Percentiles rank a stretch among this genome's conserved stretches.
These are phyloP conservation scores for Chytridium lagenaria DNA, from an alignment of 371 early-diverging fungal species.

Conservation along the genomic window DNA sequence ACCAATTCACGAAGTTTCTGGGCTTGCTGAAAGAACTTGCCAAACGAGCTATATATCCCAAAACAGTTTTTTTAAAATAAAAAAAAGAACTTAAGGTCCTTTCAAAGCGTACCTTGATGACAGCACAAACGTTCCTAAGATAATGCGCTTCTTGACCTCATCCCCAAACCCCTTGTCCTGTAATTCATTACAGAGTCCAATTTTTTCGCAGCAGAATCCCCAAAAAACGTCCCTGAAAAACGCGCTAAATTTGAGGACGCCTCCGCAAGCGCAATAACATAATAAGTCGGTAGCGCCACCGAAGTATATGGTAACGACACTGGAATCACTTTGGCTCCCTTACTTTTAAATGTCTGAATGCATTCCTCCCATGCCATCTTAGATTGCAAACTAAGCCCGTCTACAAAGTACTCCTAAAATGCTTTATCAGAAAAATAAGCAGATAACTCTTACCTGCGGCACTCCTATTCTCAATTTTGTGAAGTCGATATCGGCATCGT, in stretches of 20 bases:
- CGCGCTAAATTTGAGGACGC: constrained; percentile 90
- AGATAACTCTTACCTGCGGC: constrained; percentile 57
- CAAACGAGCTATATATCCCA: constrained; percentile 57
- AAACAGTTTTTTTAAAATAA: neutral
- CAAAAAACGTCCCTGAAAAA: constrained; percentile 89
- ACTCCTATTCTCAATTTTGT: constrained; percentile 73
- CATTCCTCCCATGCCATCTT: constrained; percentile 68
- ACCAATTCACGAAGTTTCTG: constrained; percentile 80
- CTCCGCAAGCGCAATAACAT: constrained; percentile 88
- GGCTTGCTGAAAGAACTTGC: constrained; percentile 76
- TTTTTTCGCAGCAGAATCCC: neutral
- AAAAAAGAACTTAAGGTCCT: constrained; percentile 4
- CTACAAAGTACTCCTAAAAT: constrained; percentile 71
- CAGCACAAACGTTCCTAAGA: constrained; percentile 85
- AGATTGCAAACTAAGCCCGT: constrained; percentile 66
- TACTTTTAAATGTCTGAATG: constrained; percentile 57
- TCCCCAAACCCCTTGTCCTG: constrained; percentile 74
- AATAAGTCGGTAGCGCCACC: constrained; percentile 83
- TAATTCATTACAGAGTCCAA: constrained; percentile 49
- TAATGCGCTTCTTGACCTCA: constrained; percentile 82
- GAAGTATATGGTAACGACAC: constrained; percentile 76
- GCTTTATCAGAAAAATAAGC: neutral
- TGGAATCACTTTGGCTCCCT: constrained; percentile 72
- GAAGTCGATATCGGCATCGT: constrained; percentile 39
- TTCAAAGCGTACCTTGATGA: constrained; percentile 65